Evolutionary conservation across 768 basidiomycete species (phyloP).

Genomic region (Calvatia gigantea): DNA sequence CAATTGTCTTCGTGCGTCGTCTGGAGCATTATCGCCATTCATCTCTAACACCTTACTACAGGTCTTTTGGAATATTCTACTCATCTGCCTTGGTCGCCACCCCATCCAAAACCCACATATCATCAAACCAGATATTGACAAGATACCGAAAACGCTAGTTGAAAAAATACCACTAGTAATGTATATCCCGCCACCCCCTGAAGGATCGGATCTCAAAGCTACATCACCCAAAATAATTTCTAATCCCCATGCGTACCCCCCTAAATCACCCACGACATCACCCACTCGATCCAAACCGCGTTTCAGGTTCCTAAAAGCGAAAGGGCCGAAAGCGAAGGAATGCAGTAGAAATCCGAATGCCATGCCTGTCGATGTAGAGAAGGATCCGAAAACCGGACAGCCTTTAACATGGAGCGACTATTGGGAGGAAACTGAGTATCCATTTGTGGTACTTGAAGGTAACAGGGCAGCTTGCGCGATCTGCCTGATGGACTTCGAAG

Average conservation of each 20-base stretch:
- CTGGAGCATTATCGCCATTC: constrained; percentile 6
- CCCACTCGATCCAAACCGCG: constrained; percentile 35
- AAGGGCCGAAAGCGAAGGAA: constrained; percentile 20
- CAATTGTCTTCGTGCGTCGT: constrained; percentile 68
- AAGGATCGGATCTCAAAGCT: constrained; percentile 31
- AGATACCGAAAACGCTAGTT: constrained; percentile 66
- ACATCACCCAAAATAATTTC: constrained; percentile 40
- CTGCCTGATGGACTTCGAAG: constrained; percentile 82
- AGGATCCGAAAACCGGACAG: constrained; percentile 15
- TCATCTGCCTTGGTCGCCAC: constrained; percentile 77
- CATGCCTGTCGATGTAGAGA: constrained; percentile 12
- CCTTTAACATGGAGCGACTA: constrained; percentile 68
- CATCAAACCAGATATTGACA: constrained; percentile 77
- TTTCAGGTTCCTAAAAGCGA: constrained; percentile 49
- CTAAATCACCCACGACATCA: constrained; percentile 33
- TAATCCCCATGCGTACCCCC: constrained; percentile 60
- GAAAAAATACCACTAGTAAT: constrained; percentile 81
- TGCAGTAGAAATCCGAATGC: constrained; percentile 2
- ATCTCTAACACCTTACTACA: constrained; percentile 21
- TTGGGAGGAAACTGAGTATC: constrained; percentile 75
- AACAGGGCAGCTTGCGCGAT: constrained; percentile 85
- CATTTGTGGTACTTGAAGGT: constrained; percentile 77
- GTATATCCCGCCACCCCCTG: constrained; percentile 80
- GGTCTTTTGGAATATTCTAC: constrained; percentile 75
- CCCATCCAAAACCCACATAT: constrained; percentile 70